These are phyloP conservation scores for Fusarium sp. DNA, from an alignment of 2,329 filamentous ascomycete genomes.

Conservation along the genomic window DNA sequence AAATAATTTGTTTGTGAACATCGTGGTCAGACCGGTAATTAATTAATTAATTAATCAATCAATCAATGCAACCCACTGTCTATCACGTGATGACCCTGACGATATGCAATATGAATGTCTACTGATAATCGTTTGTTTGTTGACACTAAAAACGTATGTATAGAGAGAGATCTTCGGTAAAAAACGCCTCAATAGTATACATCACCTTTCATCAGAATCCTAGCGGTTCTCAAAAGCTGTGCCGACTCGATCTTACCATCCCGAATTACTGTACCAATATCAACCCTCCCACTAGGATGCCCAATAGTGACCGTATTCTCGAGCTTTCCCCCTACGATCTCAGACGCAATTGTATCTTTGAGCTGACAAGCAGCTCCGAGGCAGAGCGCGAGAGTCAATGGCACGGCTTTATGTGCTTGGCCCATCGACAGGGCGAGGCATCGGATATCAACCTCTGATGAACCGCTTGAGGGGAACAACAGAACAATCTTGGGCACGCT, in stretches of 20 bases:
- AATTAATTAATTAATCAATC: neutral
- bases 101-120: neutral
- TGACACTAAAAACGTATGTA: neutral
- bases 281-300: conserved; percentile 60
- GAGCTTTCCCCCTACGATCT: conserved; percentile 41
- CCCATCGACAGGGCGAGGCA: conserved; percentile 65
- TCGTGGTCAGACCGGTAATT: neutral
- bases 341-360: conserved; percentile 55
- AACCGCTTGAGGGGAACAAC: conserved; percentile 52
- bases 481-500: conserved; percentile 72
- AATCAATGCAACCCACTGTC: neutral
- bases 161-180: too few relatives aligned
- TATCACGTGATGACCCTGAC: conserved; percentile 19
- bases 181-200: conserved; percentile 57
- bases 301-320: conserved; percentile 54
- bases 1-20: neutral
- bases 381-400: conserved; percentile 65
- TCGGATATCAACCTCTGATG: conserved; percentile 52
- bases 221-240: conserved; percentile 59
- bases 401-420: conserved; percentile 66
- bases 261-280: conserved; percentile 56
- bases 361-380: conserved; percentile 61
- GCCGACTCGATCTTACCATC: conserved; percentile 57
- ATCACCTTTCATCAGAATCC: conserved; percentile 61
- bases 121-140: neutral